Percentiles rank a stretch among this genome's conserved stretches.
Evolutionary conservation across 2,329 filamentous ascomycete species (phyloP).

Genomic region (Cercospora sp.): DNA sequence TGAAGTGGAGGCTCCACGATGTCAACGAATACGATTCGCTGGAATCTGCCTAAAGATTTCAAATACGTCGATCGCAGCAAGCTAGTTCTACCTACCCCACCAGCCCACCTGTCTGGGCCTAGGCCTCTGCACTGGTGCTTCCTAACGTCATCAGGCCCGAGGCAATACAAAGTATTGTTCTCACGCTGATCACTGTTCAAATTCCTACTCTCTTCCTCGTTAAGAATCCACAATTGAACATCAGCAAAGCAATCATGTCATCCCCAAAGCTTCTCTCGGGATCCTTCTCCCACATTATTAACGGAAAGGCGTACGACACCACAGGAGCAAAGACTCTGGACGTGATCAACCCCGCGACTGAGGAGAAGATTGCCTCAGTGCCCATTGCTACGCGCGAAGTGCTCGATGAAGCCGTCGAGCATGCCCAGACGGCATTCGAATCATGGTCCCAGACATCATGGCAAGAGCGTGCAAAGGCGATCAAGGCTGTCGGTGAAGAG

Average conservation of each 20-base stretch:
- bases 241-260: slow-evolving; percentile 14
- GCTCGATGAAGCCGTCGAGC: slow-evolving; percentile 41
- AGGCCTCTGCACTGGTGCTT: neutral
- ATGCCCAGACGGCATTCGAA: slow-evolving; percentile 41
- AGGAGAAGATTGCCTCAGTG: slow-evolving; percentile 39
- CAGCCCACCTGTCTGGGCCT: neutral
- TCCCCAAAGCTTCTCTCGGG: slow-evolving; percentile 23
- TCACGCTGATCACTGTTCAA: neutral
- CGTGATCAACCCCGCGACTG: slow-evolving; percentile 40
- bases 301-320: slow-evolving; percentile 38
- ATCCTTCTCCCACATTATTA: slow-evolving; percentile 40
- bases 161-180: neutral
- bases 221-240: neutral
- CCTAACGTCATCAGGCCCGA: neutral
- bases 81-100: neutral
- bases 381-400: slow-evolving; percentile 42
- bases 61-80: neutral
- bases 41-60: neutral
- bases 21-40: neutral
- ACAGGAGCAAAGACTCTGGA: slow-evolving; percentile 34
- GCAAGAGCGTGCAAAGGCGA: slow-evolving; percentile 35
- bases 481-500: slow-evolving; percentile 24
- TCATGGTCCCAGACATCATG: slow-evolving; percentile 38
- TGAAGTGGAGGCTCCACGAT: neutral
- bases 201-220: neutral